phyloP scores from a whole-genome alignment of 2,329 filamentous ascomycete species.

The Didymella pomorum region DNA sequence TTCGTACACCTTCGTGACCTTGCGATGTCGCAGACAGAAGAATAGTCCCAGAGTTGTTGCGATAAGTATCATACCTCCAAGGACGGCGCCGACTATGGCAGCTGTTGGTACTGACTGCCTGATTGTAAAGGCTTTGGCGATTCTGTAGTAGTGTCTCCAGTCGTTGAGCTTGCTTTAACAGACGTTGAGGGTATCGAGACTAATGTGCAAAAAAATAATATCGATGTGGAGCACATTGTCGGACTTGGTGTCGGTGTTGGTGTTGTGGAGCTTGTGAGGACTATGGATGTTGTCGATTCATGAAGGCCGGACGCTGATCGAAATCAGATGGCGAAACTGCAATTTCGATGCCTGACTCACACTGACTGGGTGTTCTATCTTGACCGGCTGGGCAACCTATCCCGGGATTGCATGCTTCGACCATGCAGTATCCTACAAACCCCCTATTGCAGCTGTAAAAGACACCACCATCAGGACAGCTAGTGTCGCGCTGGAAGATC shows the following conservation, averaged over 20 bases:
- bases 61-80: slow-evolving; percentile 31
- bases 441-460: slow-evolving; percentile 33
- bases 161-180: neutral
- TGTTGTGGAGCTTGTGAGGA: neutral
- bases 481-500: slow-evolving; percentile 13
- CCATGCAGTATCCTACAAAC: slow-evolving; percentile 38
- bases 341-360: slow-evolving; percentile 21
- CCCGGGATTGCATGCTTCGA: slow-evolving; percentile 32
- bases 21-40: slow-evolving; percentile 24
- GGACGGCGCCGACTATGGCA: slow-evolving; percentile 34
- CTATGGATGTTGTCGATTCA: neutral
- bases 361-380: slow-evolving; percentile 26
- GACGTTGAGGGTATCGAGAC: neutral
- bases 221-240: neutral
- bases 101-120: slow-evolving; percentile 19
- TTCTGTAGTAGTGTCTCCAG: neutral
- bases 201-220: neutral
- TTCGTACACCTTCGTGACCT: slow-evolving; percentile 29
- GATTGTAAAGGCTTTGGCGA: slow-evolving; percentile 4
- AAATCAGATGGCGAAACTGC: neutral
- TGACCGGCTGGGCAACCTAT: slow-evolving; percentile 32
- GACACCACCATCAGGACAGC: slow-evolving; percentile 29
- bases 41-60: slow-evolving; percentile 18
- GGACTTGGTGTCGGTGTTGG: neutral
- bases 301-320: neutral